phyloP scores from a whole-genome alignment of 176 grass and related monocot species.

The Juncus effusus region DNA sequence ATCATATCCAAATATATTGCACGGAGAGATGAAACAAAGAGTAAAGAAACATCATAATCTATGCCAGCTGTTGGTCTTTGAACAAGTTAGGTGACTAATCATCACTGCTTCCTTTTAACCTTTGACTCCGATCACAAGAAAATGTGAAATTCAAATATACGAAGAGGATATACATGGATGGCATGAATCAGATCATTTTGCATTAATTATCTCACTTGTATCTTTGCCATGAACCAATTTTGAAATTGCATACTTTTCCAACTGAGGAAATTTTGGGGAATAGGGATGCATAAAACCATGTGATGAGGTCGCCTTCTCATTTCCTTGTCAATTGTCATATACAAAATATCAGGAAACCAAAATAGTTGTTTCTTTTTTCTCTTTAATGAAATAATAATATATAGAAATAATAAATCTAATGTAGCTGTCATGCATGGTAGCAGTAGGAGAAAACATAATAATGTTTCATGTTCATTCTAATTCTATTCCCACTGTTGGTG shows the following conservation, averaged over 20 bases:
- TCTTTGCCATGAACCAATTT: background rate
- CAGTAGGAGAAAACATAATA: no score
- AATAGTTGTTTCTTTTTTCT: slow-evolving; percentile 24
- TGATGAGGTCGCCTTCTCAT: slow-evolving; percentile 29
- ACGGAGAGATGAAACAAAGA: slow-evolving; percentile 1
- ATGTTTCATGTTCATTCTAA: slow-evolving; percentile 16
- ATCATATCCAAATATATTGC: slow-evolving; percentile 15
- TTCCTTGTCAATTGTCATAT: slow-evolving; percentile 17
- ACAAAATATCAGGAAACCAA: slow-evolving; percentile 13
- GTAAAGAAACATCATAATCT: slow-evolving; percentile 7
- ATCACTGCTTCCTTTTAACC: slow-evolving; percentile 3
- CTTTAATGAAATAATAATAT: background rate
- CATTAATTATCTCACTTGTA: no score
- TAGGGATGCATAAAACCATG: slow-evolving; percentile 16
- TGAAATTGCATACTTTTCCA: background rate
- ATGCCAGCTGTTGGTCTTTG: slow-evolving; percentile 9
- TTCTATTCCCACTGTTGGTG: slow-evolving; percentile 18
- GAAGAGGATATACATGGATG: no score
- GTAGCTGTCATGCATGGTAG: slow-evolving; percentile 26
- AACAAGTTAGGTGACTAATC: slow-evolving; percentile 18
- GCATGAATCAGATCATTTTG: no score
- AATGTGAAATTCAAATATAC: no score
- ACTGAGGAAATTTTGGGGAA: slow-evolving; percentile 7
- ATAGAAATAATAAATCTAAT: slow-evolving; percentile 12
- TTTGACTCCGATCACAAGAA: slow-evolving; percentile 1